Percentiles rank a stretch among this genome's conserved stretches.
Conservation (phyloP, 805 yeast genomes). For the Schizosaccharomyces osmophilus region DNA sequence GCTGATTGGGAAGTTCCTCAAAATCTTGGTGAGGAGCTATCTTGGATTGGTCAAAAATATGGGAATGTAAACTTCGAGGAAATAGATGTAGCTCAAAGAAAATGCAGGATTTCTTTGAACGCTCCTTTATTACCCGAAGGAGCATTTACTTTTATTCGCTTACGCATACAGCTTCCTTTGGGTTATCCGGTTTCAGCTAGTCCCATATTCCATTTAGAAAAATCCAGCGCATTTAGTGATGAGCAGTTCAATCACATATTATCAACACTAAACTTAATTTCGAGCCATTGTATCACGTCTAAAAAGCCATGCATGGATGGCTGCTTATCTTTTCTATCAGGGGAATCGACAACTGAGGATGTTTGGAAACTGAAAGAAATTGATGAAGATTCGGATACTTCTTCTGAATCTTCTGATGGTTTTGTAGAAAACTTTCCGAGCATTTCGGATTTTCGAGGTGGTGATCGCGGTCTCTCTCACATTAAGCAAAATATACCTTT, state of each 20-base stretch:
- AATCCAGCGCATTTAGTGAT: constrained; percentile 33
- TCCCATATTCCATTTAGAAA: constrained; percentile 48
- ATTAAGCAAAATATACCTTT: constrained; percentile 32
- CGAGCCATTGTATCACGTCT: constrained; percentile 28
- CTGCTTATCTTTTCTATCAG: constrained; percentile 50
- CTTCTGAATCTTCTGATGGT: not conserved
- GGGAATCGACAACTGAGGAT: constrained; percentile 40
- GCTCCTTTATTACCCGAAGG: constrained; percentile 37
- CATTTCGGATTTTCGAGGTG: not conserved
- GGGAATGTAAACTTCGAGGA: constrained; percentile 70
- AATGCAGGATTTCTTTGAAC: constrained; percentile 44
- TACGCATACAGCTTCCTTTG: constrained; percentile 45
- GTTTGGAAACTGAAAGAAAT: constrained; percentile 9
- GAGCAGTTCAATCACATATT: constrained; percentile 28
- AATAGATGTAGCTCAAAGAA: constrained; percentile 72
- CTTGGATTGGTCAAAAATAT: constrained; percentile 65
- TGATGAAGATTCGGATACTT: not conserved
- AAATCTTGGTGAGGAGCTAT: constrained; percentile 77
- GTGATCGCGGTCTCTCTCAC: not conserved
- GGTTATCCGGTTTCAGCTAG: constrained; percentile 36
- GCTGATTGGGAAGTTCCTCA: constrained; percentile 16
- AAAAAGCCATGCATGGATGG: constrained; percentile 57
- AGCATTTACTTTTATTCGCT: constrained; percentile 36
- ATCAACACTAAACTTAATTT: constrained; percentile 27
- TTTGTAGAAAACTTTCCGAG: not conserved